Evolutionary conservation across 768 basidiomycete genomes (phyloP), one percentile per base, ranked within the genome.

Genomic region (Infundibulicybe gibba): DNA sequence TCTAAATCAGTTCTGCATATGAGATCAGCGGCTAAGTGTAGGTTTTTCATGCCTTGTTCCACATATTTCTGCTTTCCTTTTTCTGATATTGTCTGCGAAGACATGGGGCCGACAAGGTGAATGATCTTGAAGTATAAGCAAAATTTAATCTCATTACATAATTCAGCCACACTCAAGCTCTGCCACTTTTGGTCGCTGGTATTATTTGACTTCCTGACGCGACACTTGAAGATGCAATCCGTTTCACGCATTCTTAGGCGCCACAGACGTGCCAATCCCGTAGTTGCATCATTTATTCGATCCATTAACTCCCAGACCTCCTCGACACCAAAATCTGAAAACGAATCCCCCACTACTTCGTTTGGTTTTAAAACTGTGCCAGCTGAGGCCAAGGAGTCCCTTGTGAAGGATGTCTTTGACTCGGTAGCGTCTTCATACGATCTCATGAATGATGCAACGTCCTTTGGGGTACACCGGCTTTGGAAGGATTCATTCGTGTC

Each of bases 401-500:
- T 98, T 40, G 97, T 99, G 51, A 91, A 90, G 58, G 80, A 79
- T 53, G 94, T 99, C 43, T 99, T 99, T 69, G 84, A 90, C 60
- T 95, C 91, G 6, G 97, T 99, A 48, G 94, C 97, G 37, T 87
- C 90, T 32, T 87, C 80, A 39, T 99, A 99, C 68, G 97, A 98
- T 66, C 65, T 97, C 35, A 97, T 99, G 95, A 99, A 99, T 74
- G 97, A 98, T 61, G 91, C 94, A n/a, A 90, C 94, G 65, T 98
- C 97, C 3, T 68, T 98, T 51, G 97, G 97, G 32, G 85, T 98
- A 9, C 97, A 98, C 61, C 79, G 97, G 45, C 71, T 99, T 17
- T 99, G 97, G 97, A 99, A 98, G 68, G 94, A 98, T 64, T 75
- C 83, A 14, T 90, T 90, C 60, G 84, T 97, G 20, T 77, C 81